A percentile compares a stretch with the other conserved stretches of the same genome.
Evolutionary conservation across 495 filamentous ascomycete species (phyloP).

Genomic region (Aspergillus funiculosus): DNA sequence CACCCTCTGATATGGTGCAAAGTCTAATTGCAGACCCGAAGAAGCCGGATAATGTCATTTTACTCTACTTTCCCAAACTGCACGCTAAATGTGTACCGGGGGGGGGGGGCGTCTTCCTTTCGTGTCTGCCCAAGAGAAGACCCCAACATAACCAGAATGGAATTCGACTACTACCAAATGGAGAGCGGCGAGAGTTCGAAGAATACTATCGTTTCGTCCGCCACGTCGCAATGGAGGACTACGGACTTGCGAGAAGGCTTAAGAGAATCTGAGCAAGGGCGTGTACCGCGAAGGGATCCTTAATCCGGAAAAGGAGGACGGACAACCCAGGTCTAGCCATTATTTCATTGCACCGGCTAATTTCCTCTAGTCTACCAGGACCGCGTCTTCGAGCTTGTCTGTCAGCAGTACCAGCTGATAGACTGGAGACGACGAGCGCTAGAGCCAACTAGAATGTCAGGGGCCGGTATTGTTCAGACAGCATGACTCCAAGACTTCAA

Average conservation of each 20-base stretch:
- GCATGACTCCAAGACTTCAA: too few species aligned
- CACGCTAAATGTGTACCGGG: slow-evolving; percentile 57
- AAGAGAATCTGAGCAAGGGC: slow-evolving; percentile 49
- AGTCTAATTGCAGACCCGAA: slow-evolving; percentile 52
- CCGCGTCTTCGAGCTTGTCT: slow-evolving; percentile 49
- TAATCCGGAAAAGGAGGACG: slow-evolving; percentile 54
- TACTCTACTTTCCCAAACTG: slow-evolving; percentile 59
- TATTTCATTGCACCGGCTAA: slow-evolving; percentile 4
- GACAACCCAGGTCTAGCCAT: too few species aligned
- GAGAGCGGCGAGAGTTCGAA: slow-evolving; percentile 51
- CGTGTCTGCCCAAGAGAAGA: slow-evolving; percentile 50
- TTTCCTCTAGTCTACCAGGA: slow-evolving; percentile 45
- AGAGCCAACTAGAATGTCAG: slow-evolving; percentile 10
- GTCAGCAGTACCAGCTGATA: slow-evolving; percentile 42
- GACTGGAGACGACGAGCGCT: slow-evolving; percentile 11
- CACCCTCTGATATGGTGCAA: slow-evolving; percentile 55
- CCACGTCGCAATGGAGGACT: slow-evolving; percentile 57
- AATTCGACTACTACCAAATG: slow-evolving; percentile 57
- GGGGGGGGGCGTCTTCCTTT: slow-evolving; percentile 56
- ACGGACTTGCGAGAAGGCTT: slow-evolving; percentile 56
- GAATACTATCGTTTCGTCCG: slow-evolving; percentile 56
- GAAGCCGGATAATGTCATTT: slow-evolving; percentile 49
- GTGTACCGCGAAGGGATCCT: slow-evolving; percentile 55
- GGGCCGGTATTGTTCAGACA: too few species aligned
- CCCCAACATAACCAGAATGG: slow-evolving; percentile 52